A percentile compares a stretch with the other conserved stretches of the same genome.
phyloP scores from a whole-genome alignment of 768 basidiomycete species.

The Mycena pura region DNA sequence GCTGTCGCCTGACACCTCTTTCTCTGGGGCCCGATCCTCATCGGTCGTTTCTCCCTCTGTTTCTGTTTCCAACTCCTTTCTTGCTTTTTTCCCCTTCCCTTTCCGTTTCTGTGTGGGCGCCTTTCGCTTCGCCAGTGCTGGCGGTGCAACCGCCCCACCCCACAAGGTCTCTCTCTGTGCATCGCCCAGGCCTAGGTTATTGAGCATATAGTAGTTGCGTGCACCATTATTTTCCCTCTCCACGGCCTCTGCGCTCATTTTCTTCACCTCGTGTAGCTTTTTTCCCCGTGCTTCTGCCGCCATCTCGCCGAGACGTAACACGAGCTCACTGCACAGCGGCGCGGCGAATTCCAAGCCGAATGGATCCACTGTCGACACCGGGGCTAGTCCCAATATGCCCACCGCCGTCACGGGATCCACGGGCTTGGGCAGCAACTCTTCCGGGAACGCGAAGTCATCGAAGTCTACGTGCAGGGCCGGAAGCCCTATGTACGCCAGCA shows the following conservation, averaged over 20 bases:
- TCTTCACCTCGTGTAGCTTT: neutral
- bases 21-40: too few relatives aligned
- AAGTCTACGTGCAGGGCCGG: too few relatives aligned
- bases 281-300: neutral
- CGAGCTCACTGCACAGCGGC: neutral
- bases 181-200: neutral
- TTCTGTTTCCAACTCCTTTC: too few relatives aligned
- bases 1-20: neutral
- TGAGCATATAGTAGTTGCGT: neutral
- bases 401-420: too few relatives aligned
- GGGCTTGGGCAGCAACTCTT: too few relatives aligned
- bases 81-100: neutral
- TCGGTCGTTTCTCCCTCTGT: too few relatives aligned
- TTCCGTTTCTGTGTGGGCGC: neutral
- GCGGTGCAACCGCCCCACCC: neutral
- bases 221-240: neutral
- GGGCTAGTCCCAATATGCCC: too few relatives aligned
- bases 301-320: neutral
- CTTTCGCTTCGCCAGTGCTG: neutral
- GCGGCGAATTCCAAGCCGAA: neutral
- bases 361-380: too few relatives aligned
- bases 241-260: neutral
- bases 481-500: too few relatives aligned
- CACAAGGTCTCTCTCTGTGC: conserved; percentile 3
- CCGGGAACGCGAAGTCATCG: too few relatives aligned